These are phyloP conservation scores for Xylariomycetidae sp. DNA, from an alignment of 2,329 filamentous ascomycete species.

Conservation along the genomic window DNA sequence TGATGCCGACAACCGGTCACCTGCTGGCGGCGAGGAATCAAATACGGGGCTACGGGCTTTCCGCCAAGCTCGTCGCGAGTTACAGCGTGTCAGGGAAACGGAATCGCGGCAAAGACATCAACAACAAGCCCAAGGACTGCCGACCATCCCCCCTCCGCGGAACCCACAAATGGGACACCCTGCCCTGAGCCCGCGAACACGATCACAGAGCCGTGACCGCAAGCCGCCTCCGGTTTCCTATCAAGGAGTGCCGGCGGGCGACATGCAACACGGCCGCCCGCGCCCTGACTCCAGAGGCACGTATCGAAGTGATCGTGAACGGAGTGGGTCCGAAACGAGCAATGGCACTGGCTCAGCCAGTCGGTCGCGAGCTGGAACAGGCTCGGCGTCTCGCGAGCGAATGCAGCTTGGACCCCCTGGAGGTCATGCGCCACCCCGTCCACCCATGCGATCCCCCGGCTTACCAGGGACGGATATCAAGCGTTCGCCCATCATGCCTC, in stretches of 20 bases:
- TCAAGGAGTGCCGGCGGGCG: too few relatives aligned
- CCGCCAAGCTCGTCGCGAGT: slow-evolving; percentile 49
- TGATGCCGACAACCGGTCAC: slow-evolving; percentile 11
- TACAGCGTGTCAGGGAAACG: slow-evolving; percentile 50
- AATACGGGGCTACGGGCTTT: slow-evolving; percentile 50
- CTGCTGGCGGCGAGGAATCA: slow-evolving; percentile 16
- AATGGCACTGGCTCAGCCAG: slow-evolving; percentile 34
- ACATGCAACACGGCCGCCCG: slow-evolving; percentile 21
- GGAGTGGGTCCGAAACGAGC: slow-evolving; percentile 52
- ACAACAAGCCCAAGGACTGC: slow-evolving; percentile 16
- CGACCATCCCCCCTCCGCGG: slow-evolving; percentile 14
- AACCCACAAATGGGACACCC: slow-evolving; percentile 18
- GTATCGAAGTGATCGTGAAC: slow-evolving; percentile 37
- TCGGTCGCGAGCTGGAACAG: slow-evolving; percentile 35
- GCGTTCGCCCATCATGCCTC: slow-evolving; percentile 42
- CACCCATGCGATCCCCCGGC: slow-evolving; percentile 38
- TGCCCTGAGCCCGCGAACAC: slow-evolving; percentile 22
- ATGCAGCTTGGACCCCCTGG: slow-evolving; percentile 24
- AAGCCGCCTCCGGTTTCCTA: slow-evolving; percentile 39
- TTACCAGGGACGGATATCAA: slow-evolving; percentile 42
- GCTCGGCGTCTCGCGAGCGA: slow-evolving; percentile 31
- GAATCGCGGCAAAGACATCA: slow-evolving; percentile 41
- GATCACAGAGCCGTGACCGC: slow-evolving; percentile 38
- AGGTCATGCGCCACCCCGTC: slow-evolving; percentile 20
- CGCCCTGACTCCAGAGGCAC: slow-evolving; percentile 19